Evolutionary conservation across 2,329 filamentous ascomycete genomes (phyloP), one percentile per base, ranked within the genome.

Genomic region (Aureobasidium lini): DNA sequence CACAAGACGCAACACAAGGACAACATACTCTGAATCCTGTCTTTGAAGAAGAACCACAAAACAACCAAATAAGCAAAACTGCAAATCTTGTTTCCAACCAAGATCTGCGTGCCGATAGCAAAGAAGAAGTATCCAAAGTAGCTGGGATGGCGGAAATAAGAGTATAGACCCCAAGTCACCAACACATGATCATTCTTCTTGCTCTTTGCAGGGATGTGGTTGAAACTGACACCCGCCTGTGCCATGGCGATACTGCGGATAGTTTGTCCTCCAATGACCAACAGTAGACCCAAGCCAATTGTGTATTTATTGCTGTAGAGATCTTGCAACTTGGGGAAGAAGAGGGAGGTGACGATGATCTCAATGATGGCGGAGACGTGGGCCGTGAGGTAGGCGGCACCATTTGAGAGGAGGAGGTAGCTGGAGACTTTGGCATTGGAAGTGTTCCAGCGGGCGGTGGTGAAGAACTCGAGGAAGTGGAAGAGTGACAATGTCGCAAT

Each of bases 61-160:
- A 95, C 87, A 7, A 81, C 71, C 0, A 83, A 75, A 76, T 95
- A 97, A 1, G 75, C 88, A 6, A 86, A 65, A 60, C 95, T 84
- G 71, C 90, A 95, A 2, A 95, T 64, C 8, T 82, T 75, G 73
- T 99, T 99, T 16, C 93, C 93, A 64, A 96, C 79, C 58, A 95
- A 84, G 44, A 97, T 70, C 78, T 99, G 94, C 11, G 92, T 96
- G 5, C 94, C 94, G n/a, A 97, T 69, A 0, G 89, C 90, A 93
- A 93, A 99, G 85, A 91, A 97, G 74, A 96, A 99, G 77, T 96
- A 99, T 3, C 93, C 94, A 76, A 97, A 96, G 75, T 99, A 99
- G 61, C 88, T 88, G 11, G 94, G 94, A 73, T 99, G 94, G 28
- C 94, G 79, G 56, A 95, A 76, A 46, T 81, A 72, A 7, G 77